Evolutionary conservation across 176 grass and related monocot genomes (phyloP).

Genomic region (bread wheat (Triticum aestivum)): DNA sequence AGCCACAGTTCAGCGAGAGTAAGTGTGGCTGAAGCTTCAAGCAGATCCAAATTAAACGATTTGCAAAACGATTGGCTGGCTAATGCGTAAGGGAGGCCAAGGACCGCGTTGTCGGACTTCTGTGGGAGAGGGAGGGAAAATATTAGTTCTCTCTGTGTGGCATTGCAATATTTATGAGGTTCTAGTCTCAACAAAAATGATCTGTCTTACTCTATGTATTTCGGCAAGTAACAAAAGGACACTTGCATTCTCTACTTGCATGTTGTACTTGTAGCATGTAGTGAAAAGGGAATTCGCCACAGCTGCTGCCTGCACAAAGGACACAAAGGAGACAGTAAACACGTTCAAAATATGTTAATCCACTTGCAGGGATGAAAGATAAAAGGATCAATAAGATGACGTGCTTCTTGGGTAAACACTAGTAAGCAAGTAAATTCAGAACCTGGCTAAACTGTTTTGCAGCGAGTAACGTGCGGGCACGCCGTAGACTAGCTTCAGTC

Average conservation of each 20-base stretch:
- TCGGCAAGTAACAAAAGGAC: conserved; percentile 95
- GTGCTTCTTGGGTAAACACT: too few species aligned
- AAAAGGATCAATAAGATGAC: too few species aligned
- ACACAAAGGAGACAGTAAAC: conserved; percentile 7
- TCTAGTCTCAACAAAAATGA: neutral
- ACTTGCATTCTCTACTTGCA: conserved; percentile 94
- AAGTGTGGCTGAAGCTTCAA: conserved; percentile 81
- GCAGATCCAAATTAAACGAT: conserved; percentile 89
- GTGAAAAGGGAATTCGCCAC: conserved; percentile 85
- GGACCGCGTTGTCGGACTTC: conserved; percentile 77
- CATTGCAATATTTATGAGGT: neutral
- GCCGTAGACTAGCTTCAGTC: conserved; percentile 75
- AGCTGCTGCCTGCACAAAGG: conserved; percentile 64
- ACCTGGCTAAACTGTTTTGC: conserved; percentile 91
- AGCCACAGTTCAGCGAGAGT: conserved; percentile 88
- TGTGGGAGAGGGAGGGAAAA: conserved; percentile 16
- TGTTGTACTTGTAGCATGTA: conserved; percentile 92
- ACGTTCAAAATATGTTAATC: too few species aligned
- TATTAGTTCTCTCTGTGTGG: conserved; percentile 14
- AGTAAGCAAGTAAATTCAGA: conserved; percentile 26
- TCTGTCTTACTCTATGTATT: conserved; percentile 76
- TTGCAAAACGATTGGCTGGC: conserved; percentile 93
- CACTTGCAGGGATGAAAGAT: too few species aligned
- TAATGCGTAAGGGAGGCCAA: conserved; percentile 78
- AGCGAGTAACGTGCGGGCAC: conserved; percentile 81